phyloP scores from a whole-genome alignment of 306 rosid genomes.

The Pyrus communis region DNA sequence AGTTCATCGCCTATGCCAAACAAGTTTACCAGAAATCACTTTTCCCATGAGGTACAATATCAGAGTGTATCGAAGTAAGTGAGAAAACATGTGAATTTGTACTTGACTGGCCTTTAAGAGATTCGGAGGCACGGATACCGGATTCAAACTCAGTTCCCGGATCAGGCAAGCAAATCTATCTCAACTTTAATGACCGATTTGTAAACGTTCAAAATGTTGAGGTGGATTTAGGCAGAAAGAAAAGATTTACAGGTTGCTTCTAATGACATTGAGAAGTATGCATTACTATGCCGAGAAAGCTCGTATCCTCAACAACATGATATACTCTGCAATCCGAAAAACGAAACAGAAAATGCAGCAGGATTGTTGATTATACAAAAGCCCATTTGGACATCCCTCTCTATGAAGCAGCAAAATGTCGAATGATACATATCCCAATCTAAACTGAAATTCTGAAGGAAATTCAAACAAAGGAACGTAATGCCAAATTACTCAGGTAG shows the following conservation, averaged over 20 bases:
- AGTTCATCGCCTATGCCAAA: neutral
- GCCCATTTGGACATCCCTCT: neutral
- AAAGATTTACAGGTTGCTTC: too few species aligned
- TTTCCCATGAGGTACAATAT: neutral
- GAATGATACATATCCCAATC: neutral
- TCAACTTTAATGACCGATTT: neutral
- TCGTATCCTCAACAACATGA: too few species aligned
- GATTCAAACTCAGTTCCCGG: neutral
- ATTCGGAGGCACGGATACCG: neutral
- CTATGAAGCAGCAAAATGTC: neutral
- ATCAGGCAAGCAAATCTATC: neutral
- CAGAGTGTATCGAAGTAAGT: neutral
- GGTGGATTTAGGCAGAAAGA: too few species aligned
- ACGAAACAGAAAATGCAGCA: neutral
- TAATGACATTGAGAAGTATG: too few species aligned
- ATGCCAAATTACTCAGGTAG: neutral
- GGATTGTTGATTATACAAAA: neutral
- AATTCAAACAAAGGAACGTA: neutral
- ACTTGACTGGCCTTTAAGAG: neutral
- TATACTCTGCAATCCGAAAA: neutral
- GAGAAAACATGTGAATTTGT: neutral
- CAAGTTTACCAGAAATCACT: neutral
- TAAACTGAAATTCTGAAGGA: neutral
- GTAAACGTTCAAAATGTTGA: neutral
- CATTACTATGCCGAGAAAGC: too few species aligned